A percentile compares a stretch with the other conserved stretches of the same genome.
These are phyloP conservation scores for Suhomyces faveliae DNA, from an alignment of 805 yeast genomes.

Conservation along the genomic window DNA sequence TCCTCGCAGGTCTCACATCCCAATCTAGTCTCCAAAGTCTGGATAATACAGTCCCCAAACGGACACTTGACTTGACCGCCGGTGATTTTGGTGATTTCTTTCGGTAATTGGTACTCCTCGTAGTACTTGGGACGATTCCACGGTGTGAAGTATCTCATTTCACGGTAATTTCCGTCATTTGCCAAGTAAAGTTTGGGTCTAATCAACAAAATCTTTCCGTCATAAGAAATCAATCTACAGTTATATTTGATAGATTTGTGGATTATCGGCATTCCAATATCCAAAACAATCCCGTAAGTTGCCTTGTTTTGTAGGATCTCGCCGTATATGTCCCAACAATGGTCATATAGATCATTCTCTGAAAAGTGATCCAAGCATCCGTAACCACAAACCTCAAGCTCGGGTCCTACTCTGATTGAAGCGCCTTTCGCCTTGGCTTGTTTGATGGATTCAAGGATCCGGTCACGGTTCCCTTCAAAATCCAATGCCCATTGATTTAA, in stretches of 20 bases:
- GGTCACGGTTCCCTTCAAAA: conserved; percentile 93
- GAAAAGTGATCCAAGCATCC: conserved; percentile 93
- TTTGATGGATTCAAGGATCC: conserved; percentile 77
- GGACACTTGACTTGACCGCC: conserved; percentile 61
- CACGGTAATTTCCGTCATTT: conserved; percentile 97
- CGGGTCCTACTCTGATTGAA: conserved; percentile 91
- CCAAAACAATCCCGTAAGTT: conserved; percentile 76
- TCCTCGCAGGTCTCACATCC: conserved; percentile 99
- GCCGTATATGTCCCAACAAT: conserved; percentile 92
- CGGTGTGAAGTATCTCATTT: conserved; percentile 95
- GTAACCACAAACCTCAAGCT: conserved; percentile 90
- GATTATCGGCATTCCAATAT: conserved; percentile 91
- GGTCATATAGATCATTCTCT: conserved; percentile 84
- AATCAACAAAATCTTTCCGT: conserved; percentile 77
- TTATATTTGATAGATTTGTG: conserved; percentile 88
- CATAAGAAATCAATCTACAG: conserved; percentile 80
- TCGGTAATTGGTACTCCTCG: conserved; percentile 74
- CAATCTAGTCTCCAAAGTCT: conserved; percentile 79
- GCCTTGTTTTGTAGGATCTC: conserved; percentile 67
- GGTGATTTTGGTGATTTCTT: conserved; percentile 59
- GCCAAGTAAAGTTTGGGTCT: conserved; percentile 93
- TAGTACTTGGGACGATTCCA: conserved; percentile 80
- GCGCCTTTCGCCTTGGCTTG: conserved; percentile 79
- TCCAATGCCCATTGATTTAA: conserved; percentile 98
- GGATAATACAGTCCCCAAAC: conserved; percentile 89